A percentile compares a stretch with the other conserved stretches of the same genome.
phyloP scores from a whole-genome alignment of 1,284 basidiomycete species.

The Heterobasidion occidentale region DNA sequence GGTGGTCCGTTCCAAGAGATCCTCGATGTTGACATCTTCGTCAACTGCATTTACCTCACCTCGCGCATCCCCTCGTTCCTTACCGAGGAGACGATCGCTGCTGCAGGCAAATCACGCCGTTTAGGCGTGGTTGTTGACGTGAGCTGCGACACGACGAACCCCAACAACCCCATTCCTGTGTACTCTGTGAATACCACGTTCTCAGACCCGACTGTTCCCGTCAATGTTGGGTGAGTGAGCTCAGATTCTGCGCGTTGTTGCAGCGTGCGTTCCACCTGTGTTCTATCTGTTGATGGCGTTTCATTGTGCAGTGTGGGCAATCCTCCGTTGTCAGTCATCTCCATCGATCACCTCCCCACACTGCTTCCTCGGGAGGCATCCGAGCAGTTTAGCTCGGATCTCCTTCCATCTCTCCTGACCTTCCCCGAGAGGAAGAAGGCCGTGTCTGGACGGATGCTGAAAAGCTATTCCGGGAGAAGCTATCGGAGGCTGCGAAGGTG shows the following conservation, averaged over 20 bases:
- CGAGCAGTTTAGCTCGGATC: slow-evolving; percentile 90
- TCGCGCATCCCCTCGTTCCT: slow-evolving; percentile 88
- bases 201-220: slow-evolving; percentile 86
- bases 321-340: slow-evolving; percentile 78
- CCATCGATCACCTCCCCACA: slow-evolving; percentile 97
- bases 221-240: slow-evolving; percentile 63
- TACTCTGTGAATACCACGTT: slow-evolving; percentile 97
- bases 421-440: slow-evolving; percentile 63
- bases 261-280: slow-evolving; percentile 5
- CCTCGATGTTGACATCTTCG: slow-evolving; percentile 94
- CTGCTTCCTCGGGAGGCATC: slow-evolving; percentile 93
- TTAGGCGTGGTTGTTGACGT: slow-evolving; percentile 93
- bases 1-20: slow-evolving; percentile 97
- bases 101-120: slow-evolving; percentile 64
- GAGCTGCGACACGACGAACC: slow-evolving; percentile 99
- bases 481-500: slow-evolving; percentile 52
- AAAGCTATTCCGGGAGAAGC: slow-evolving; percentile 76
- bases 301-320: slow-evolving; percentile 36
- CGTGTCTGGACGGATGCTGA: slow-evolving; percentile 91
- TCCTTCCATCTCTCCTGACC: slow-evolving; percentile 82
- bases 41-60: slow-evolving; percentile 99
- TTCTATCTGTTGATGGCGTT: slow-evolving; percentile 1
- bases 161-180: slow-evolving; percentile 96
- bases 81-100: slow-evolving; percentile 64
- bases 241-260: neutral